Percentiles rank a stretch among this genome's conserved stretches.
phyloP scores from a whole-genome alignment of 164 flowering plant genomes.

The Malania oleifera region DNA sequence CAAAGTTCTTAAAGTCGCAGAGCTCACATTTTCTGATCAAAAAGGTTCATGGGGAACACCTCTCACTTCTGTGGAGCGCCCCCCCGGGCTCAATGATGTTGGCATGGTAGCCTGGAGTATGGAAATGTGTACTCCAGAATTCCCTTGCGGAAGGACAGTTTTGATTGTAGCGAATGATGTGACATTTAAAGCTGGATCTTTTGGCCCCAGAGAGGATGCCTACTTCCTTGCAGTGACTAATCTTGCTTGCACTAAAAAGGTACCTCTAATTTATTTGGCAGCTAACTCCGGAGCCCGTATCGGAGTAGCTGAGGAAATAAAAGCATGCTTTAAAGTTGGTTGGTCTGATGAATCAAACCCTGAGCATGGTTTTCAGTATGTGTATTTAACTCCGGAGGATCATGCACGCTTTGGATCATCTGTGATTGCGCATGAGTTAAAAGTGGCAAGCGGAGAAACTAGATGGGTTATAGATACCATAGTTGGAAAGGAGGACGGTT shows the following conservation, averaged over 20 bases:
- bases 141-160: slow-evolving; percentile 79
- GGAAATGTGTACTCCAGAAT: slow-evolving; percentile 94
- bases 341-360: slow-evolving; percentile 93
- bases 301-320: slow-evolving; percentile 98
- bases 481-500: slow-evolving; percentile 91
- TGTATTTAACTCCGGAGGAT: slow-evolving; percentile 85
- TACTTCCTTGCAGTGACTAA: slow-evolving; percentile 89
- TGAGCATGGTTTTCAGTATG: slow-evolving; percentile 91
- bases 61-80: slow-evolving; percentile 59
- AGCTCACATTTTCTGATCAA: slow-evolving; percentile 67
- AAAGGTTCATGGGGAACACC: slow-evolving; percentile 79
- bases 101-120: slow-evolving; percentile 99
- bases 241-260: slow-evolving; percentile 75
- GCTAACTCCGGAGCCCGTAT: slow-evolving; percentile 98
- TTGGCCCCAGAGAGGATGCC: slow-evolving; percentile 98
- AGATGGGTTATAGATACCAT: slow-evolving; percentile 97
- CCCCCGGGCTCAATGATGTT: slow-evolving; percentile 78
- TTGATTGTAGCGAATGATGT: slow-evolving; percentile 84
- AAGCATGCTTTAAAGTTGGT: slow-evolving; percentile 83
- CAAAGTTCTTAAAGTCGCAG: slow-evolving; percentile 56
- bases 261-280: slow-evolving; percentile 92
- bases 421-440: slow-evolving; percentile 85
- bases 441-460: slow-evolving; percentile 64
- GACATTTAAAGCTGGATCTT: slow-evolving; percentile 94
- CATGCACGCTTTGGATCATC: slow-evolving; percentile 55